A percentile compares a stretch with the other conserved stretches of the same genome.
Evolutionary conservation across 2,329 filamentous ascomycete species (phyloP).

Genomic region (Phialocephala subalpina): DNA sequence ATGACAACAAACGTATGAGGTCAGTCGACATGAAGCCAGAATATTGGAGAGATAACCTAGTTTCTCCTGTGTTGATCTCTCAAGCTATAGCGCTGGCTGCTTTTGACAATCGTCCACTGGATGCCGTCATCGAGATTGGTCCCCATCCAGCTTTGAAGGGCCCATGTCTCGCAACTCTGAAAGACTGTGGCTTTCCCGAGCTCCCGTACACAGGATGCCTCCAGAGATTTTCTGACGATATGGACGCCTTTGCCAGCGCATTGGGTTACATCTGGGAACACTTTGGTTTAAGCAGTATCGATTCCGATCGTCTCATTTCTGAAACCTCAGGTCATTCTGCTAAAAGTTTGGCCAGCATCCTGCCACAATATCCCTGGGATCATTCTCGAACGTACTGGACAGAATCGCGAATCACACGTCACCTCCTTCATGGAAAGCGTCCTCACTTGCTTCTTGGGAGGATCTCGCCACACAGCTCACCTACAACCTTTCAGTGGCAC

Average conservation of each 20-base stretch:
- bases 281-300: constrained; percentile 30
- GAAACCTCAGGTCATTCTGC: too few species aligned
- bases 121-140: constrained; percentile 43
- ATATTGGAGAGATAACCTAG: constrained; percentile 54
- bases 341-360: neutral
- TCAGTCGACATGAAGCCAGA: neutral
- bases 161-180: constrained; percentile 36
- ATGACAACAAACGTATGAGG: constrained; percentile 19
- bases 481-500: neutral
- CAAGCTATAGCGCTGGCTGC: constrained; percentile 7
- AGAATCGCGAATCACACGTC: neutral
- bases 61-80: constrained; percentile 11
- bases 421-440: neutral
- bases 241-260: constrained; percentile 30
- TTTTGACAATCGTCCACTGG: neutral
- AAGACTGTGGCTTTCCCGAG: neutral
- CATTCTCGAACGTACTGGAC: neutral
- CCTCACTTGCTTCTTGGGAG: too few species aligned
- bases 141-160: constrained; percentile 46
- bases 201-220: constrained; percentile 27
- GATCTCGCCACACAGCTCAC: neutral
- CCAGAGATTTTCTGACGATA: constrained; percentile 19
- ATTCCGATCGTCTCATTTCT: neutral
- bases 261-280: constrained; percentile 36
- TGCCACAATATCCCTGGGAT: constrained; percentile 27